Conservation (phyloP, 2,329 filamentous ascomycete species). For the Ilyonectria robusta region DNA sequence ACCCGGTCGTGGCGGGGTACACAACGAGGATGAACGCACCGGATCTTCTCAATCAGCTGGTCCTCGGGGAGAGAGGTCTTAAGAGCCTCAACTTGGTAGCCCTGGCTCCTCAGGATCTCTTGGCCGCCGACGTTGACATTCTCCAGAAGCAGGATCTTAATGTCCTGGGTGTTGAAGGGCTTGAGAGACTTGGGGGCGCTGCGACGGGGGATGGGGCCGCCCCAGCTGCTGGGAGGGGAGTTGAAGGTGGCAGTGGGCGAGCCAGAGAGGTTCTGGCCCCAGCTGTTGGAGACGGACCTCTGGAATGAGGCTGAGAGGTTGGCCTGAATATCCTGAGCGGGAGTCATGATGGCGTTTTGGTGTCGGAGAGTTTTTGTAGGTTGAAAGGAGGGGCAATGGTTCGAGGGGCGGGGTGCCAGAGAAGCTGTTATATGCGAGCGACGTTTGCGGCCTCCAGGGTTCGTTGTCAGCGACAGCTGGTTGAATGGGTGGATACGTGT, state of each 20-base stretch:
- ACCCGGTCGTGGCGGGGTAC: slow-evolving; percentile 33
- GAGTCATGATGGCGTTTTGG: slow-evolving; percentile 54
- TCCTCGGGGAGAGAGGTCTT: slow-evolving; percentile 94
- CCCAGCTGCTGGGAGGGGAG: slow-evolving; percentile 77
- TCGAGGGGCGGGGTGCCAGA: slow-evolving; percentile 12
- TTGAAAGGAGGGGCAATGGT: slow-evolving; percentile 15
- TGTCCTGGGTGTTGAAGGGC: slow-evolving; percentile 94
- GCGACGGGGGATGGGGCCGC: slow-evolving; percentile 57
- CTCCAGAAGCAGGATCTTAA: slow-evolving; percentile 95
- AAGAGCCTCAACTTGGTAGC: slow-evolving; percentile 94
- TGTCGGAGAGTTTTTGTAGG: slow-evolving; percentile 45
- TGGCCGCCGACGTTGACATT: slow-evolving; percentile 94
- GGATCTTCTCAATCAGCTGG: slow-evolving; percentile 96
- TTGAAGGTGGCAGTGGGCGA: slow-evolving; percentile 84
- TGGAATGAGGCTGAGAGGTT: slow-evolving; percentile 53
- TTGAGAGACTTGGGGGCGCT: slow-evolving; percentile 82
- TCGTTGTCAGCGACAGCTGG: neutral
- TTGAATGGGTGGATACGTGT: neutral
- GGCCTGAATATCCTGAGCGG: slow-evolving; percentile 62
- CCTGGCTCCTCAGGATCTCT: slow-evolving; percentile 85
- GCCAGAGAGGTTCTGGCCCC: slow-evolving; percentile 74
- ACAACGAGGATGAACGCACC: slow-evolving; percentile 64
- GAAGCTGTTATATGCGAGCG: slow-evolving; percentile 22
- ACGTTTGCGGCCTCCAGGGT: slow-evolving; percentile 19
- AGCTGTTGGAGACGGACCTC: slow-evolving; percentile 67